Conservation (phyloP, 2,329 filamentous ascomycete genomes). For the Pestalotiopsis sp. region DNA sequence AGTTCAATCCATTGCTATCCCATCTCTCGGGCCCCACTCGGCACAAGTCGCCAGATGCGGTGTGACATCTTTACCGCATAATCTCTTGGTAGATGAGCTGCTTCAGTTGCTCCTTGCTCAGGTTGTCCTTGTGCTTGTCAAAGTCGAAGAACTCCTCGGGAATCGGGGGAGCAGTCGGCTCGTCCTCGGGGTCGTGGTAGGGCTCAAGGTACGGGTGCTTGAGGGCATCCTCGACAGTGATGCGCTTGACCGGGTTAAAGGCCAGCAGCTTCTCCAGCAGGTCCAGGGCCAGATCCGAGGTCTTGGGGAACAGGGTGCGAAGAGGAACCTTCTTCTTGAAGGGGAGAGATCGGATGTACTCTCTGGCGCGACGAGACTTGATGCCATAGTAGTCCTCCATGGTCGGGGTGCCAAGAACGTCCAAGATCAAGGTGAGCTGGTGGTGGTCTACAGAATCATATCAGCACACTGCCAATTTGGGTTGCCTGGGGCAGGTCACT, state of each 20-base stretch:
- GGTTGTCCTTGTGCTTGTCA: conserved; percentile 98
- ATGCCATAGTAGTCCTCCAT: conserved; percentile 99
- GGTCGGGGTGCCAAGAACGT: conserved; percentile 95
- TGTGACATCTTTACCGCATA: conserved; percentile 55
- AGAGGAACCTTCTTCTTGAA: conserved; percentile 99
- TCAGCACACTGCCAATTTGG: neutral
- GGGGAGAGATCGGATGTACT: conserved; percentile 96
- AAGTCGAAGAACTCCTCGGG: conserved; percentile 99
- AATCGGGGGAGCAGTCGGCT: conserved; percentile 94
- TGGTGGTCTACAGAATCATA: conserved; percentile 73
- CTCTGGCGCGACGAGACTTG: conserved; percentile 94
- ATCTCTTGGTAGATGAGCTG: conserved; percentile 98
- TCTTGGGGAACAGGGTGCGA: conserved; percentile 96
- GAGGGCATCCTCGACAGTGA: conserved; percentile 94
- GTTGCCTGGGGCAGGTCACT: conserved; percentile 38
- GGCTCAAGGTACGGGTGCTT: conserved; percentile 98
- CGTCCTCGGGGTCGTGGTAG: conserved; percentile 98
- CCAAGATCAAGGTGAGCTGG: conserved; percentile 94
- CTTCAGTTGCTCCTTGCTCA: conserved; percentile 98
- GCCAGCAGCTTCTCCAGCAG: conserved; percentile 93
- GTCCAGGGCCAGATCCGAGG: conserved; percentile 94
- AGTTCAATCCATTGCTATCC: neutral
- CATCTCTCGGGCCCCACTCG: neutral
- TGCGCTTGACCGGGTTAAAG: conserved; percentile 98
- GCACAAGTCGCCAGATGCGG: neutral